phyloP scores from a whole-genome alignment of 2,329 filamentous ascomycete genomes.

The Periconia sp. region DNA sequence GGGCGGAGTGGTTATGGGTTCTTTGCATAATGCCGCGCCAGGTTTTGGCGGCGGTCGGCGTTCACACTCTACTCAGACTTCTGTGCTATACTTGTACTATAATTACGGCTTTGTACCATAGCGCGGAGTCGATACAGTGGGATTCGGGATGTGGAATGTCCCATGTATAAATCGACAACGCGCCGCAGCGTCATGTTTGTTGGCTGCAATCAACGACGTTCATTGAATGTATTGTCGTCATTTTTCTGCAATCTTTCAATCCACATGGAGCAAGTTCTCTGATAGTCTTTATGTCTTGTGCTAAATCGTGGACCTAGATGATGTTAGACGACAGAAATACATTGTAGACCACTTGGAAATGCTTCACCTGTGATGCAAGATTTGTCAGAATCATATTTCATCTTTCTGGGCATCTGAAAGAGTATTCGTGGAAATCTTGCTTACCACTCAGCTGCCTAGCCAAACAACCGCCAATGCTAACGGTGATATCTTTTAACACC shows the following conservation, averaged over 20 bases:
- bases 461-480: too few species aligned
- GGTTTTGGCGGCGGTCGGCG: constrained; percentile 31
- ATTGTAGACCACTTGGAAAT: too few species aligned
- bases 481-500: too few species aligned
- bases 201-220: background rate
- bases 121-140: constrained; percentile 18
- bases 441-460: too few species aligned
- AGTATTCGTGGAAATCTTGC: too few species aligned
- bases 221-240: background rate
- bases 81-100: constrained; percentile 39
- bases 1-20: constrained; percentile 23
- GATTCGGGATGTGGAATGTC: background rate
- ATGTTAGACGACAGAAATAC: too few species aligned
- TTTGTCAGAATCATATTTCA: too few species aligned
- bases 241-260: background rate
- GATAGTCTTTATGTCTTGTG: too few species aligned
- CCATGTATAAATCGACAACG: background rate
- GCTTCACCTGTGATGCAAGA: too few species aligned
- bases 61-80: constrained; percentile 40
- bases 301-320: too few species aligned
- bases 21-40: constrained; percentile 33
- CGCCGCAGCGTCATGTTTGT: background rate
- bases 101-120: constrained; percentile 34
- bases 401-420: too few species aligned
- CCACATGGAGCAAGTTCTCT: too few species aligned